phyloP scores from a whole-genome alignment of 2,329 filamentous ascomycete species.

The Fusarium secorum region DNA sequence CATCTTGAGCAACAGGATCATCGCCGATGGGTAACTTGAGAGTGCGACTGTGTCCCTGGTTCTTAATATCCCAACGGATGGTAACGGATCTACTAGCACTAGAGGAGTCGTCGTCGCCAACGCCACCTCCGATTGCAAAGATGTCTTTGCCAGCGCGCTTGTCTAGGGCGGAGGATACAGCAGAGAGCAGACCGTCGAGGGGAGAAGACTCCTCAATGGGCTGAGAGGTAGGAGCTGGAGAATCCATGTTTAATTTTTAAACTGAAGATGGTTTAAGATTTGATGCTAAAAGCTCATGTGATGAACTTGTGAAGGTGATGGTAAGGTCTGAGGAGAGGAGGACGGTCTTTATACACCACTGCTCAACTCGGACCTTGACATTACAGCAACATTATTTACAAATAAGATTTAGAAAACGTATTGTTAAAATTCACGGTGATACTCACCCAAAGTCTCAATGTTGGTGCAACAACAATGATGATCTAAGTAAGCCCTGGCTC shows the following conservation, averaged over 20 bases:
- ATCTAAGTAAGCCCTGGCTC: not conserved
- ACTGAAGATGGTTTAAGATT: no score
- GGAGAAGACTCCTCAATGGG: rapidly evolving
- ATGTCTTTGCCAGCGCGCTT: not conserved
- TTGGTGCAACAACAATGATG: not conserved
- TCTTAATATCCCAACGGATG: not conserved
- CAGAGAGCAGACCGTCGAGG: not conserved
- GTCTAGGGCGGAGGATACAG: not conserved
- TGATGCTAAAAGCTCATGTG: not conserved
- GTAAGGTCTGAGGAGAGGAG: not conserved
- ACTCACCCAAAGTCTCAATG: not conserved
- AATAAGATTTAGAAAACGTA: rapidly evolving
- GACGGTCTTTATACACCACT: not conserved
- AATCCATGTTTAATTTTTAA: no score
- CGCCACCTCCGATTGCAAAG: slow-evolving; percentile 11
- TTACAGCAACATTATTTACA: rapidly evolving
- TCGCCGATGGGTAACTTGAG: not conserved
- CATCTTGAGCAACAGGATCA: not conserved
- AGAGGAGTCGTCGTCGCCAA: not conserved
- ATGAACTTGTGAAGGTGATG: not conserved
- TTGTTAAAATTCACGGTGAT: not conserved
- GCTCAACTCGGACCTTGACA: no score
- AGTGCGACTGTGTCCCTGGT: not conserved
- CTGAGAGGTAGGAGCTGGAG: not conserved
- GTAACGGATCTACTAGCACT: not conserved